Conservation (phyloP, 2,329 filamentous ascomycete genomes). For the Neofusicoccum ribis region DNA sequence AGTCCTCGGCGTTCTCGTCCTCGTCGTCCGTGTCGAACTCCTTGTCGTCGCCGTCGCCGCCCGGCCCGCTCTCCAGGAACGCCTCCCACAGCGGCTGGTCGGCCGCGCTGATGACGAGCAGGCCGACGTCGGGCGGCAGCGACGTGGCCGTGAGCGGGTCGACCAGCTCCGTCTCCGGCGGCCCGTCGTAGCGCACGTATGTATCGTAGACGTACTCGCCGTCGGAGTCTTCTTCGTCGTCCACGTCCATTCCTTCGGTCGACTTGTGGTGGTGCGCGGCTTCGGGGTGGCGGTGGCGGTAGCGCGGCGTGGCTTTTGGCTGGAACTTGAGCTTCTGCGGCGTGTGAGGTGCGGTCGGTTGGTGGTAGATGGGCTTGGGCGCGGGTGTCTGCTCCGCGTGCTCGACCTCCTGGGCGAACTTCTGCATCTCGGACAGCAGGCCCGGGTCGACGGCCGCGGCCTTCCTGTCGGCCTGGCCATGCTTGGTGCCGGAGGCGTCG, state of each 20-base stretch:
- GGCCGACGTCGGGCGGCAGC: slow-evolving; percentile 35
- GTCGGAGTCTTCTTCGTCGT: slow-evolving; percentile 42
- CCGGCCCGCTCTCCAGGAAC: slow-evolving; percentile 56
- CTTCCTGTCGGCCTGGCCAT: neutral
- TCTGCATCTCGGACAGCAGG: slow-evolving; percentile 34
- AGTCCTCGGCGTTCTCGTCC: slow-evolving; percentile 70
- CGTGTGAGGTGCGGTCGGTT: neutral
- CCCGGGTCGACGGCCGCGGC: slow-evolving; percentile 25
- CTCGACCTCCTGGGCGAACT: slow-evolving; percentile 35
- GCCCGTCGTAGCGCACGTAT: slow-evolving; percentile 53
- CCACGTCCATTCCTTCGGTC: slow-evolving; percentile 31
- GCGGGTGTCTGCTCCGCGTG: slow-evolving; percentile 21
- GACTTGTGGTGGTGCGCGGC: slow-evolving; percentile 10
- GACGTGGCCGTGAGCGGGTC: slow-evolving; percentile 26
- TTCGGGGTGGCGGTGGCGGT: slow-evolving; percentile 34
- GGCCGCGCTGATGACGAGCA: slow-evolving; percentile 52
- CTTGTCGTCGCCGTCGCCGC: slow-evolving; percentile 41
- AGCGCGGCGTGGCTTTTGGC: slow-evolving; percentile 36
- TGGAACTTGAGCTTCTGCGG: slow-evolving; percentile 32
- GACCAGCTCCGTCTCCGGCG: slow-evolving; percentile 20
- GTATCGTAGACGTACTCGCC: slow-evolving; percentile 63
- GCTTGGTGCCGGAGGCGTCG: neutral
- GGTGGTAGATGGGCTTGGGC: neutral
- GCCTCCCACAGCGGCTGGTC: slow-evolving; percentile 57
- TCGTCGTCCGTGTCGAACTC: slow-evolving; percentile 61